phyloP scores from a whole-genome alignment of 331 rosid genomes.

The Stylosanthes scabra region DNA sequence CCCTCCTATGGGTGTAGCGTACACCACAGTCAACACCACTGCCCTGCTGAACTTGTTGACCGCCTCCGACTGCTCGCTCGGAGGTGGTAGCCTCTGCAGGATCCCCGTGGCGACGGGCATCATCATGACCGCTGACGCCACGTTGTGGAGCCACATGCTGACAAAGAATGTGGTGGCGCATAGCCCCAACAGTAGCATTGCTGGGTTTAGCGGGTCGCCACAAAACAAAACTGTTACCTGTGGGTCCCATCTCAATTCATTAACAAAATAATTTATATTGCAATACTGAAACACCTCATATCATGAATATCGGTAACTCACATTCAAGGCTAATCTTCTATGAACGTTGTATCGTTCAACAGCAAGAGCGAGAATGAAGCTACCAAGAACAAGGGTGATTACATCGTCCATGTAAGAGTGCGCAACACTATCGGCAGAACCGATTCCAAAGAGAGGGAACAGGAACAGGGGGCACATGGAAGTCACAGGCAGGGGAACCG shows the following conservation, averaged over 20 bases:
- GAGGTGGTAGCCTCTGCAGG: conserved; percentile 62
- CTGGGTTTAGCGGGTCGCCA: conserved; percentile 79
- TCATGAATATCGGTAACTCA: not conserved
- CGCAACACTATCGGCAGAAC: conserved; percentile 75
- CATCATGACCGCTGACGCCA: conserved; percentile 86
- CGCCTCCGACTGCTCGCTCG: conserved; percentile 44
- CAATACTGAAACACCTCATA: too few relatives aligned
- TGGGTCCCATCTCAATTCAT: conserved; percentile 15
- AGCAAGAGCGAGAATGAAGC: conserved; percentile 86
- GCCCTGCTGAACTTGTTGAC: conserved; percentile 78
- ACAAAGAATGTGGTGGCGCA: conserved; percentile 80
- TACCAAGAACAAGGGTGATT: conserved; percentile 79
- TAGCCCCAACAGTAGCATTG: conserved; percentile 66
- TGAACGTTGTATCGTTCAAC: conserved; percentile 92
- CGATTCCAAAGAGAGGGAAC: conserved; percentile 76
- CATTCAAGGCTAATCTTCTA: conserved; percentile 82
- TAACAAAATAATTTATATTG: too few relatives aligned
- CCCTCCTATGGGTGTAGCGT: conserved; percentile 73
- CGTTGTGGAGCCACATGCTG: conserved; percentile 98
- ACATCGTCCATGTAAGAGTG: conserved; percentile 88
- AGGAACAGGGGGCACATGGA: conserved; percentile 86
- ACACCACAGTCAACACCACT: conserved; percentile 71
- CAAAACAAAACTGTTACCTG: conserved; percentile 76
- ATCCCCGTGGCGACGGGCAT: conserved; percentile 95
- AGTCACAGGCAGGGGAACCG: conserved; percentile 87